Percentiles rank a stretch among this genome's conserved stretches.
These are phyloP conservation scores for Scutellaria barbata DNA, from an alignment of 257 asterid genomes.

Conservation along the genomic window DNA sequence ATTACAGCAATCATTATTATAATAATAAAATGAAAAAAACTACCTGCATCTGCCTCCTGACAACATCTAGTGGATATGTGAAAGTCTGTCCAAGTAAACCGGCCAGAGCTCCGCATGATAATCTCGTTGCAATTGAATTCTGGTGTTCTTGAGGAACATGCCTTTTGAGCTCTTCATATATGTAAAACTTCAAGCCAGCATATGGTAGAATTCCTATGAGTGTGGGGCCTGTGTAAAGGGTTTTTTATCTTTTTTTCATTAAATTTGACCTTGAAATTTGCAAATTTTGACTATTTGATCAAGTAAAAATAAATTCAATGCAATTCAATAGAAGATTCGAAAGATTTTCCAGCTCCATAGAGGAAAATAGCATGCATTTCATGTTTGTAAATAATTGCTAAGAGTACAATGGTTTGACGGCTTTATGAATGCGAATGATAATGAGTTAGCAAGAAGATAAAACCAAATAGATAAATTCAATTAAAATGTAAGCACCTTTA, in stretches of 20 bases:
- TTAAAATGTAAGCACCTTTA: constrained; percentile 22
- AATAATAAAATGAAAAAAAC: neutral
- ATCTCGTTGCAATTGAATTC: constrained; percentile 71
- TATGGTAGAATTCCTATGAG: constrained; percentile 93
- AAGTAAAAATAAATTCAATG: neutral
- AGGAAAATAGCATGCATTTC: neutral
- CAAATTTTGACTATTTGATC: neutral
- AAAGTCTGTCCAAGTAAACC: constrained; percentile 96
- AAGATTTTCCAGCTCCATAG: neutral
- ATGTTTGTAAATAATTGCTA: neutral
- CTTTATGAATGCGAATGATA: neutral
- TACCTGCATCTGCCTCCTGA: constrained; percentile 99
- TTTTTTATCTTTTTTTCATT: neutral
- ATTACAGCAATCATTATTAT: neutral
- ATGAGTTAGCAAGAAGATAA: constrained; percentile 1
- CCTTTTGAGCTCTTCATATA: constrained; percentile 83
- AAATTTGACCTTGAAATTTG: neutral
- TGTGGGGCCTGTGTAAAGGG: constrained; percentile 74
- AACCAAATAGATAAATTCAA: constrained; percentile 5
- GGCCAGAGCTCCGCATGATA: constrained; percentile 95
- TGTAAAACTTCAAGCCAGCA: constrained; percentile 91
- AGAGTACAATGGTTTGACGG: neutral
- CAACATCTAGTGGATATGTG: constrained; percentile 94
- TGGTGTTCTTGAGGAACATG: constrained; percentile 88
- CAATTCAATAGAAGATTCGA: neutral